Base-by-base conservation (phyloP, 495 filamentous ascomycete genomes). In the Neurospora sp. region DNA sequence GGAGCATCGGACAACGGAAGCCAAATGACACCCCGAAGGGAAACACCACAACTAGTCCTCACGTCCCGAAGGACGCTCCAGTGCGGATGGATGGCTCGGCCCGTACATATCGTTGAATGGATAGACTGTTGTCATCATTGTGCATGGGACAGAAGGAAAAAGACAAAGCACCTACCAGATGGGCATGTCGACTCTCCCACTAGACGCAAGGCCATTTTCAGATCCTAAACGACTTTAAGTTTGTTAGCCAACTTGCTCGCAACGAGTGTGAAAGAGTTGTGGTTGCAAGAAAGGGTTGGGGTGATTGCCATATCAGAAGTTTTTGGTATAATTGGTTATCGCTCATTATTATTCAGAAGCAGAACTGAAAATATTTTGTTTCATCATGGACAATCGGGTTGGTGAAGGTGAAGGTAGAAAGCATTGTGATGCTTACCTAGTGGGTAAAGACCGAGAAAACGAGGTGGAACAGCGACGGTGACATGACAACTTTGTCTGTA, bases 51-150 rank as follows among this genome's bases (percentile, higher is more conserved):
- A 96, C 94, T 89, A 78, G 86, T 96, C 93, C 87, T 96, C 86
- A 85, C 85, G 77, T 40, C 82, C 79, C 77, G 80, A 83, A 80
- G 78, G 76, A 80, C 78, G 74, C 91, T 95, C 88, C 84, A 91
- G 93, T 96, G 86, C 78, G 90, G 88, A 87, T 93, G 90, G 87
- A 89, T 89, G 88, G 85, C 87, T 93, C 87, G 91, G 92, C 83
- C 76, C 81, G 84, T 83, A 88, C 83, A 86, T 80, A 81, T 98
- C 93, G 88, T 96, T 91, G 95, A 98, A 98, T 98, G 95, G 95
- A 98, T 98, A 92, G 90, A 93, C 94, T 94, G 85, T 88, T 92
- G 89, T 97, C 94, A 97, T 98, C 95, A 92, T 92, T 81, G 85
- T 81, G 69, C 71, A 72, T 71, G 70, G 39, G 72, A 68, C 42